Conservation (phyloP, 106 monocot genomes). For the Posidonia australis region DNA sequence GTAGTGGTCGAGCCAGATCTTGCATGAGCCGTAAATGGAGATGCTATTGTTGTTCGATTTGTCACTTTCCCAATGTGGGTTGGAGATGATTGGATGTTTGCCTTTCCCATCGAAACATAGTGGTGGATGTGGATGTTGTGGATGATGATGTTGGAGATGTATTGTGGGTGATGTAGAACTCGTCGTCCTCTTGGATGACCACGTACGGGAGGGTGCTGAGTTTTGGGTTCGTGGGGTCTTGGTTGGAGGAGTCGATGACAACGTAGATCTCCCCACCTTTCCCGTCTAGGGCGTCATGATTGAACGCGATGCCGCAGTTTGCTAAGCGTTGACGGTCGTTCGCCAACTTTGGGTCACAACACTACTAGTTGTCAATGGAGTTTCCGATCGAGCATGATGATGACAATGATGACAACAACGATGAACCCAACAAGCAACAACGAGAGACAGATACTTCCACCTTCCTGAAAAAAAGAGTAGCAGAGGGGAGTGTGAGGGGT, state of each 20-base stretch:
- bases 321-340: conserved; percentile 58
- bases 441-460: conserved; percentile 5
- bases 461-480: not conserved
- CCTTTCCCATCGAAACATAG: conserved; percentile 52
- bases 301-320: conserved; percentile 71
- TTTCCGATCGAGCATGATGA: conserved; percentile 38
- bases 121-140: conserved; percentile 56
- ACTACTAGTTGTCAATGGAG: conserved; percentile 82
- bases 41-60: conserved; percentile 61
- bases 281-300: conserved; percentile 47
- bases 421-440: not conserved
- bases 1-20: conserved; percentile 73
- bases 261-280: conserved; percentile 46
- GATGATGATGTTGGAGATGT: conserved; percentile 64
- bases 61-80: conserved; percentile 29
- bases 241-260: conserved; percentile 55
- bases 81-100: conserved; percentile 50
- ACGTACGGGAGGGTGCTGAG: conserved; percentile 62
- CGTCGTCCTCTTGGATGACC: conserved; percentile 46
- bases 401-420: not conserved
- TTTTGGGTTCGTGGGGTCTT: conserved; percentile 36
- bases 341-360: conserved; percentile 48
- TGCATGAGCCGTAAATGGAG: conserved; percentile 28
- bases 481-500: no score
- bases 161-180: conserved; percentile 53